Evolutionary conservation across 2,329 filamentous ascomycete species (phyloP).

Genomic region (Epichloe scottii): DNA sequence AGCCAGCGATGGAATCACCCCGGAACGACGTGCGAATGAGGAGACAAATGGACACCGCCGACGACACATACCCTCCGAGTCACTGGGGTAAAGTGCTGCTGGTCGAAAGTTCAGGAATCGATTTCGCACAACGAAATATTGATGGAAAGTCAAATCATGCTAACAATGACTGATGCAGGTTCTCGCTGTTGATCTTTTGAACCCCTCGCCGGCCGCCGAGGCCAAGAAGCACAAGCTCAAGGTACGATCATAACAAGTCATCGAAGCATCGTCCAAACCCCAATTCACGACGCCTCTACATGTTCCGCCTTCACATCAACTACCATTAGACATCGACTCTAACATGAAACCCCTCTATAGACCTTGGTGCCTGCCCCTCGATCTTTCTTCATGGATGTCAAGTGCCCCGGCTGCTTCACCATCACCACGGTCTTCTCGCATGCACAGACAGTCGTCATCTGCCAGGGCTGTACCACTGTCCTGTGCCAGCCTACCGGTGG

Average conservation of each 20-base stretch:
- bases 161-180: slow-evolving; percentile 53
- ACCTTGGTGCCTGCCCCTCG: slow-evolving; percentile 89
- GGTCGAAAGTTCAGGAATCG: slow-evolving; percentile 3
- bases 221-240: slow-evolving; percentile 99
- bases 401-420: slow-evolving; percentile 99
- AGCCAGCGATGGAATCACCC: slow-evolving; percentile 10
- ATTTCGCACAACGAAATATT: not conserved
- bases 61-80: slow-evolving; percentile 10
- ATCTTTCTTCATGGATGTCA: slow-evolving; percentile 99
- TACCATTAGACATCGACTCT: slow-evolving; percentile 3
- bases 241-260: slow-evolving; percentile 41
- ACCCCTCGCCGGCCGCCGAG: slow-evolving; percentile 95
- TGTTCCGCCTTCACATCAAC: not conserved
- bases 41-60: slow-evolving; percentile 1
- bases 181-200: slow-evolving; percentile 99
- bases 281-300: slow-evolving; percentile 6
- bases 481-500: slow-evolving; percentile 99
- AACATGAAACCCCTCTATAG: slow-evolving; percentile 29
- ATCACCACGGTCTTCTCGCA: slow-evolving; percentile 99
- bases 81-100: slow-evolving; percentile 10
- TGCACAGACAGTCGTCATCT: slow-evolving; percentile 99
- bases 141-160: slow-evolving; percentile 19
- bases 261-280: slow-evolving; percentile 6
- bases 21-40: slow-evolving; percentile 7
- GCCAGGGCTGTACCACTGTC: slow-evolving; percentile 98